phyloP scores from a whole-genome alignment of 169 alveolate species.

The Cryptosporidium xiaoi region DNA sequence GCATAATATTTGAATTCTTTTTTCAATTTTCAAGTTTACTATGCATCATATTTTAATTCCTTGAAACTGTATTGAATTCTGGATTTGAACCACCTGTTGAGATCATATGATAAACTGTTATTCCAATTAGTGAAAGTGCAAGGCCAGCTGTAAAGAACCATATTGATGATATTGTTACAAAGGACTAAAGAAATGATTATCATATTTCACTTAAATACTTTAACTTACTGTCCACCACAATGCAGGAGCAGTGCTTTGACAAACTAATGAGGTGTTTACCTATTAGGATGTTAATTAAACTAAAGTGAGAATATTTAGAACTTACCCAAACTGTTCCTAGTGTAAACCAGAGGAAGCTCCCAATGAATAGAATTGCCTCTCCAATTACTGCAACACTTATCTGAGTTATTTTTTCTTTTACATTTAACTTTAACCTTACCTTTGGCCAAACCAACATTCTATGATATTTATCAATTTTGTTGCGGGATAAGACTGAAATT shows the following conservation, averaged over 20 bases:
- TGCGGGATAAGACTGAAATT: slow-evolving; percentile 58
- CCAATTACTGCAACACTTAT: slow-evolving; percentile 51
- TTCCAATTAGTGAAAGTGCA: slow-evolving; percentile 69
- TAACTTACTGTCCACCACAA: slow-evolving; percentile 75
- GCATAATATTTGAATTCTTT: not conserved
- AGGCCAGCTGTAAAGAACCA: slow-evolving; percentile 72
- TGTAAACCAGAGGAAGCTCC: slow-evolving; percentile 73
- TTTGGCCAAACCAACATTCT: slow-evolving; percentile 55
- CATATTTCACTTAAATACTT: not conserved
- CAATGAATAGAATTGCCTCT: slow-evolving; percentile 29
- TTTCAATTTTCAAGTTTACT: too few relatives aligned
- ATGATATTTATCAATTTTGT: slow-evolving; percentile 18
- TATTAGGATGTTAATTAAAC: not conserved
- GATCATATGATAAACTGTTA: slow-evolving; percentile 69
- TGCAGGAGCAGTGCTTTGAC: slow-evolving; percentile 71
- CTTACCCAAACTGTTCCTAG: slow-evolving; percentile 75
- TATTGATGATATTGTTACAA: slow-evolving; percentile 62
- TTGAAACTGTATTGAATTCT: slow-evolving; percentile 56
- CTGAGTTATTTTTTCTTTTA: not conserved
- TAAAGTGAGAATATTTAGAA: not conserved
- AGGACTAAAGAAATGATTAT: slow-evolving; percentile 13
- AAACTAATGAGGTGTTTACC: slow-evolving; percentile 67
- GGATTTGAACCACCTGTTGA: slow-evolving; percentile 71
- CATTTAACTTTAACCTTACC: slow-evolving; percentile 10
- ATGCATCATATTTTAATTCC: not conserved